These are phyloP conservation scores for Dothideomycetidae sp. DNA, from an alignment of 2,329 filamentous ascomycete genomes.

Conservation along the genomic window DNA sequence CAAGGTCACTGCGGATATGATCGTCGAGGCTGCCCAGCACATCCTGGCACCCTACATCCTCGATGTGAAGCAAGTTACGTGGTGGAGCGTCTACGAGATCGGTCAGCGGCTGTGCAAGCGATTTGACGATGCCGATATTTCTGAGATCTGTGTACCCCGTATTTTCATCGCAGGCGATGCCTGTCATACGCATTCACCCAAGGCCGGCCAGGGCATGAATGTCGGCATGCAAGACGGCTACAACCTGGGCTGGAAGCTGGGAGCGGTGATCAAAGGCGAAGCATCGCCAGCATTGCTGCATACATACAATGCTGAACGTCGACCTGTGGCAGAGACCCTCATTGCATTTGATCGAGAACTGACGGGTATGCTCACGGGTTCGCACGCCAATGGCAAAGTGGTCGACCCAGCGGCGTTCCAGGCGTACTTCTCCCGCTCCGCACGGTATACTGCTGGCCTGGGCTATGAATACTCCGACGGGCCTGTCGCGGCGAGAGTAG, in stretches of 20 bases:
- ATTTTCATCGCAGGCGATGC: constrained; percentile 13
- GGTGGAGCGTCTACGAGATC: constrained; percentile 32
- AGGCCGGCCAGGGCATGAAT: constrained; percentile 12
- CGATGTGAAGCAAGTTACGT: constrained; percentile 26
- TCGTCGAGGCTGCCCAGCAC: constrained; percentile 6
- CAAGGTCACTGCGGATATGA: constrained; percentile 10
- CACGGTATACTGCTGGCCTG: constrained; percentile 9
- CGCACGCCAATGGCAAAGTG: constrained; percentile 13
- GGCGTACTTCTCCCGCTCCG: constrained; percentile 10
- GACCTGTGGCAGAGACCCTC: constrained; percentile 13
- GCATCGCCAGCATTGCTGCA: constrained; percentile 11
- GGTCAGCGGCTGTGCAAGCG: constrained; percentile 23
- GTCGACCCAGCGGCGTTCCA: constrained; percentile 20
- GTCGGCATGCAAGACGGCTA: constrained; percentile 13
- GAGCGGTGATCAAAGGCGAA: constrained; percentile 10
- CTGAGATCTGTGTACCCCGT: constrained; percentile 29
- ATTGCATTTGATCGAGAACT: constrained; percentile 15
- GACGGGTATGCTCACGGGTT: constrained; percentile 13
- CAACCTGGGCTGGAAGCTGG: constrained; percentile 17
- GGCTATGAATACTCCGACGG: constrained; percentile 6
- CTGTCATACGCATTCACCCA: constrained; percentile 12
- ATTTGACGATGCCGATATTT: constrained; percentile 47
- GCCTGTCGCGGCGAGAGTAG: constrained; percentile 1
- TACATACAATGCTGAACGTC: constrained; percentile 15
- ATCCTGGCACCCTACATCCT: constrained; percentile 32